A percentile compares a stretch with the other conserved stretches of the same genome.
Conservation (phyloP, 2,329 filamentous ascomycete species). For the Hirsutella rhossiliensis region DNA sequence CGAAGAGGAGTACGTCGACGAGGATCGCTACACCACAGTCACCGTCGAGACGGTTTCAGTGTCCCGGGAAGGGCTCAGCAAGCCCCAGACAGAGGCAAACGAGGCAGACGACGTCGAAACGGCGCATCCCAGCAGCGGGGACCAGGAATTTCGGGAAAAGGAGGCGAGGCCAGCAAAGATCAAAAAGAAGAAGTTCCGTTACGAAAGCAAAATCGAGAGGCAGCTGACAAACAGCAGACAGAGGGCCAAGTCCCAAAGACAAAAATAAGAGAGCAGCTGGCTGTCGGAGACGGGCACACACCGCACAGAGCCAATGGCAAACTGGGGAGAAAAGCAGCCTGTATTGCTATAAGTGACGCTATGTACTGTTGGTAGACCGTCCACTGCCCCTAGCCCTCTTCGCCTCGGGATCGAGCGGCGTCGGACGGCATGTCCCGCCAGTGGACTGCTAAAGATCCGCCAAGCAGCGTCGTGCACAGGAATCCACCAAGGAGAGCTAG, state of each 20-base stretch:
- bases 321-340: conserved; percentile 14
- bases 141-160: conserved; percentile 18
- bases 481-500: not conserved
- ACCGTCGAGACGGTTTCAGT: conserved; percentile 83
- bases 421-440: not conserved
- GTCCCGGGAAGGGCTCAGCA: conserved; percentile 59
- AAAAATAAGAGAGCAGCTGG: not conserved
- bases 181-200: conserved; percentile 82
- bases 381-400: conserved; percentile 15
- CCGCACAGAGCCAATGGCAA: not conserved
- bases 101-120: conserved; percentile 21
- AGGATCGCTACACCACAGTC: conserved; percentile 90
- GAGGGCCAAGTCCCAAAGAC: conserved; percentile 41
- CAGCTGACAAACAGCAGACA: conserved; percentile 61
- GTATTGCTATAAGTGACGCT: conserved; percentile 17
- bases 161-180: conserved; percentile 22
- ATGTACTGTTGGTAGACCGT: conserved; percentile 17
- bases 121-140: conserved; percentile 12
- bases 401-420: conserved; percentile 9
- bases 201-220: conserved; percentile 79
- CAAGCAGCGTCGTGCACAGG: not conserved
- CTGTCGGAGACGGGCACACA: not conserved
- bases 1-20: conserved; percentile 91
- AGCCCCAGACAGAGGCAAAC: conserved; percentile 28
- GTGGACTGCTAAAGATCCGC: not conserved